Base-by-base conservation (phyloP, 768 basidiomycete genomes). In the Suillus americanus region DNA sequence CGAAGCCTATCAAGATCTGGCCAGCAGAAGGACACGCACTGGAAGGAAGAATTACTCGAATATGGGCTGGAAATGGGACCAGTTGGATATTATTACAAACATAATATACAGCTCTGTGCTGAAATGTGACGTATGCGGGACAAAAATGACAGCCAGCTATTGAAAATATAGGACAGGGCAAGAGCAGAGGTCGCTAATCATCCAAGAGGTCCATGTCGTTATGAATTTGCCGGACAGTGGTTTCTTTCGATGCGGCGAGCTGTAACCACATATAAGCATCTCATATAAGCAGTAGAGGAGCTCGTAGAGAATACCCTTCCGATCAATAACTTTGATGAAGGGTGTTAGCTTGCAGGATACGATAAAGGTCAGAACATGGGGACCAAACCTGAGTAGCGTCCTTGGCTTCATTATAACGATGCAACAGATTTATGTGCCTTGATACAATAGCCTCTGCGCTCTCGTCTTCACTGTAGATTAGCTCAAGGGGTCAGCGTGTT, bases 321-420 rank as follows among this genome's bases (percentile, higher is more conserved):
- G 61, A 94, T 91, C 60, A 94, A 78, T 53, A 91, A 87, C 92
- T 94, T 65, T 65, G 18, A 25, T 61, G 38, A 37, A 61, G 33
- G n/a, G 51, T 60, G 30, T 41, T 48, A 25, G 56, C 51, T 61
- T 20, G 28, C 46, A 30, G 28, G 8, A 5, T 23, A 35, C 33
- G 5, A 46, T 13, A 16, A 10, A 55, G 23, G 18, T 6, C 25
- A 41, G 9, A 40, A 30, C 20, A 23, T 28, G n/a, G 18, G 63
- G 40, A 38, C 57, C 59, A 25, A 41, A 86, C 91, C 86, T 93
- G 92, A 0, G 90, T 82, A 5, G 91, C 92, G 72, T 94, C 92
- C 71, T 93, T 93, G 10, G 90, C 85, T 73, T 93, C 92, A 65
- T 93, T 93, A 66, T 92, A 94, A 43, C 78, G 79, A 73, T 93